Evolutionary conservation across 345 rosid species (phyloP), one percentile per base, ranked within the genome.

Genomic region (Pistacia vera): DNA sequence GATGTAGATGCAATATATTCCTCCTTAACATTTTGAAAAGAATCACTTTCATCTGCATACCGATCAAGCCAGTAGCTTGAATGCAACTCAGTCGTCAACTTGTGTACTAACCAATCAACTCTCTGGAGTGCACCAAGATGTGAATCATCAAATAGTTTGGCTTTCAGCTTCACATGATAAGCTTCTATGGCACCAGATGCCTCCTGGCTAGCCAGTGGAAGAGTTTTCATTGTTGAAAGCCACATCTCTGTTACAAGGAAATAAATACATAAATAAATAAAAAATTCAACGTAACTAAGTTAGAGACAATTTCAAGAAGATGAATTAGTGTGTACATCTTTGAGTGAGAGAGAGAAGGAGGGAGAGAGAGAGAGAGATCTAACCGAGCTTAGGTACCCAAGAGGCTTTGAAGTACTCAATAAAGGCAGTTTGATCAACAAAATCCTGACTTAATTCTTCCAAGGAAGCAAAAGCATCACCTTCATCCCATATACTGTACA

Each of bases 171-270:
- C 55, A 89, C 89, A 82, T 96, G 99, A 85, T 96, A 96, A 70
- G 97, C 93, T 88, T 93, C 99, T 80, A 92, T 91, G 41, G 99
- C 99, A 75, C 98, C 93, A 33, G 95, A 93, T 78, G 97, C 88
- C 84, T 92, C 99, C 85, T 91, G 98, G 86, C 98, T 96, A 22
- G 98, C 99, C 69, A 96, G 93, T 70, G 98, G 99, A 79, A 92
- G 94, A 77, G 73, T 78, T 86, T 76, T 89, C 79, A 87, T 90
- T 66, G 92, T 84, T 71, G 95, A 90, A 28, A 96, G 95, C 98
- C 99, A 93, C 97, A 93, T 93, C 72, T 90, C 99, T 93, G 92
- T 77, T 11, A 49, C 57, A 76, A 70, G 55, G 33, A 60, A 38
- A 78, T 35, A 9, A 48, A 44, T 38, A 8, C 63, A 70, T 33